Evolutionary conservation across 345 rosid genomes (phyloP), one percentile per base, ranked within the genome.

Genomic region (Passiflora organensis): DNA sequence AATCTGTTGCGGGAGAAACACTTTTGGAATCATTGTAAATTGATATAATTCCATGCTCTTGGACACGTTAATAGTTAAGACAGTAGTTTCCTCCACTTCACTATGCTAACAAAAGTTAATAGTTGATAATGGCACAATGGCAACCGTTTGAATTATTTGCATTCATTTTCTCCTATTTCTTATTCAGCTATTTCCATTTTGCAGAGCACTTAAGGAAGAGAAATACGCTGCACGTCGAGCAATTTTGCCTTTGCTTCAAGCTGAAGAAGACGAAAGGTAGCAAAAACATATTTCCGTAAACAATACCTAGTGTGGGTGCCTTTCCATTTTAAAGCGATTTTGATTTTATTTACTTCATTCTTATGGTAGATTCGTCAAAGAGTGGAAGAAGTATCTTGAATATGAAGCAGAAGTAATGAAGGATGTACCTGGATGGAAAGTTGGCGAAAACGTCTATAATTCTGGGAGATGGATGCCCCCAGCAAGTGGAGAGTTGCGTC

Each of bases 401-500:
- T 93, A 93, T 23, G 99, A 93, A 74, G 91, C 99, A n/a, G 96
- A 89, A 57, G 91, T 89, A 39, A 93, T 93, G 99, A 93, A 89
- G 78, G 99, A 93, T 56, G 97, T 93, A 22, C 96, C 99, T 12
- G 99, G 97, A 47, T 93, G 99, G 99, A 89, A 86, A 64, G 99
- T 93, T 15, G 99, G 99, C 10, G 96, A 83, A 75, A 93, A 58
- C 58, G 97, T 93, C 18, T 93, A 93, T 67, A 79, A 93, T 76
- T 86, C 99, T 38, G 91, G 97, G 43, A 86, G 68, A 67, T 93
- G 99, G 99, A 84, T 89, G 89, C 99, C 99, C 18, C 99, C 99
- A n/a, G 86, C 99, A 19, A 83, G 82, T 10, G 99, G 99, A 0
- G 99, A 89, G 76, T 91, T 93, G 63, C 99, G 99, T 45, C 91